These are phyloP conservation scores for Paecilomyces niveus DNA, from an alignment of 2,329 filamentous ascomycete genomes.

Conservation along the genomic window DNA sequence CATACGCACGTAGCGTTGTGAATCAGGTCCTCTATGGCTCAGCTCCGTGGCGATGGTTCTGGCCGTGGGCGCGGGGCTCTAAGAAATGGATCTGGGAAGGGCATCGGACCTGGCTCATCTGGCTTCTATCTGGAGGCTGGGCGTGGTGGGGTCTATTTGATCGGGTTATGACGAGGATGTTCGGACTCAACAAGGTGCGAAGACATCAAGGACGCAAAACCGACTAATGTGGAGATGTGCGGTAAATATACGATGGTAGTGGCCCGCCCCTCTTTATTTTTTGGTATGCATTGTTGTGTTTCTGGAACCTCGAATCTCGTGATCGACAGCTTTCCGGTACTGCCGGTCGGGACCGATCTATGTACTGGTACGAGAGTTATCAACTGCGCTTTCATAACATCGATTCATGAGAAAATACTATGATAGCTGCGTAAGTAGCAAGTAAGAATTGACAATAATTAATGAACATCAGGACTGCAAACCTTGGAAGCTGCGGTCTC, in stretches of 20 bases:
- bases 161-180: constrained; percentile 43
- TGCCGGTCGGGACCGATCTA: background rate
- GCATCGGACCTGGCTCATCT: constrained; percentile 36
- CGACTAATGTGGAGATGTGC: background rate
- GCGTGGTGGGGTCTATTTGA: constrained; percentile 36
- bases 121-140: constrained; percentile 41
- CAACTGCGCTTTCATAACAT: background rate
- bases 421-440: background rate
- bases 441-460: background rate
- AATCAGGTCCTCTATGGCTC: constrained; percentile 43
- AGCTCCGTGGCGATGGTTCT: constrained; percentile 43
- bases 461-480: background rate
- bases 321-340: background rate
- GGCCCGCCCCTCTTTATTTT: background rate
- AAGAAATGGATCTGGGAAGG: constrained; percentile 44
- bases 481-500: background rate
- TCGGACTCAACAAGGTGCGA: constrained; percentile 42
- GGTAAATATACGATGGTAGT: background rate
- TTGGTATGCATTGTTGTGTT: background rate
- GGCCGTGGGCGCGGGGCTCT: constrained; percentile 35
- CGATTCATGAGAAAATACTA: background rate
- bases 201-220: constrained; percentile 17
- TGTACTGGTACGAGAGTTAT: background rate
- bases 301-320: background rate
- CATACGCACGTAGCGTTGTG: constrained; percentile 51